A percentile compares a stretch with the other conserved stretches of the same genome.
These are phyloP conservation scores for Mycena leptocephala DNA, from an alignment of 768 basidiomycete genomes.

Conservation along the genomic window DNA sequence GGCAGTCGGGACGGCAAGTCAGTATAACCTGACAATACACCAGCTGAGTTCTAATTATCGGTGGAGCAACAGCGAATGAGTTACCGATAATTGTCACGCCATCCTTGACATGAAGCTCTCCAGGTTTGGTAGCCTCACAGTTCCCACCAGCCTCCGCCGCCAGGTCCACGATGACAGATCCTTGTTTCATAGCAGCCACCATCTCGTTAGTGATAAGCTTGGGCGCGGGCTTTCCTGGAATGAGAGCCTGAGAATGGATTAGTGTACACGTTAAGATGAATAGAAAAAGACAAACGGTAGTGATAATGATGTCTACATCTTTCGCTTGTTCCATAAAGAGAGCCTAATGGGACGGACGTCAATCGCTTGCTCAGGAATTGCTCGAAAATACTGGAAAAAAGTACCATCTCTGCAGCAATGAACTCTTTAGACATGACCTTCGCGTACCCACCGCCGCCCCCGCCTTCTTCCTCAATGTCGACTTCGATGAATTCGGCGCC, in stretches of 20 bases:
- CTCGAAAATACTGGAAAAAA: constrained; percentile 61
- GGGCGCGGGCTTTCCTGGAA: constrained; percentile 90
- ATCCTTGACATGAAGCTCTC: constrained; percentile 75
- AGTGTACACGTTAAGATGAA: not conserved
- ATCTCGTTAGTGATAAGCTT: constrained; percentile 90
- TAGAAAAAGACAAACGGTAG: constrained; percentile 68
- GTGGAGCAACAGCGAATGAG: not conserved
- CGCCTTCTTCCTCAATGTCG: constrained; percentile 83
- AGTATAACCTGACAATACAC: constrained; percentile 73
- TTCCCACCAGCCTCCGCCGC: constrained; percentile 95
- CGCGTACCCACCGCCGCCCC: constrained; percentile 88
- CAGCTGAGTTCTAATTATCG: not conserved
- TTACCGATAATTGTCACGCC: constrained; percentile 90
- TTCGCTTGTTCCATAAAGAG: constrained; percentile 91
- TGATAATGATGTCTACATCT: constrained; percentile 92
- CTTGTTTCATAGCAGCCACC: constrained; percentile 94
- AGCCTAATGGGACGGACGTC: constrained; percentile 50
- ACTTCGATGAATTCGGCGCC: constrained; percentile 95
- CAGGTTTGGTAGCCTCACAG: constrained; percentile 87
- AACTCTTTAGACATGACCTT: constrained; percentile 91
- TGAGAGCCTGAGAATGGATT: constrained; percentile 70
- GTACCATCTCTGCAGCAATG: constrained; percentile 87
- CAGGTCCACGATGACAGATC: constrained; percentile 90
- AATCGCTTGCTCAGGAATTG: not conserved
- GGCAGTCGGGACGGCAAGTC: constrained; percentile 92